Base-by-base conservation (phyloP, 345 rosid species). In the Raphanus raphanistrum region DNA sequence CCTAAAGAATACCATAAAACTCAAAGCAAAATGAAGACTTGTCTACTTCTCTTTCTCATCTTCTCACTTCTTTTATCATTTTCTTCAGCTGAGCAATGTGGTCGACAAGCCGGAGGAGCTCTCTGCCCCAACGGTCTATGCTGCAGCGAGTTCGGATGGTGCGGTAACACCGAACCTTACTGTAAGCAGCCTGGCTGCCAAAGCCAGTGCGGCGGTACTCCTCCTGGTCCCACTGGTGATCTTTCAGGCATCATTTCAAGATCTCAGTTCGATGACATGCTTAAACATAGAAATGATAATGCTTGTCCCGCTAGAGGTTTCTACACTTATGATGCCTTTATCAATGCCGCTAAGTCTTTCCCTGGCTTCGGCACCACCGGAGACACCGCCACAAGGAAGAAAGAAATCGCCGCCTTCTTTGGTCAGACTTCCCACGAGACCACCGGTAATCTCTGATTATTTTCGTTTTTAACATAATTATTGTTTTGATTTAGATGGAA, bases 391-490 rank as follows among this genome's bases (percentile, higher is more conserved):
- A 58, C 86, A 0, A 79, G 87, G 31, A 85, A 85, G 62, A 80
- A 86, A n/a, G 92, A 89, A 66, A 48, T 88, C 10, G 92, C 88
- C 4, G 94, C 94, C 38, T 89, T 89, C 78, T 81, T 89, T 41
- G 92, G 85, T 66, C 94, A 89, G 64, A 89, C 90, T 21, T 89
- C 92, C 10, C 94, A 88, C 41, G 89, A 89, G 82, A 89, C 94
- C 17, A 87, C 89, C 73, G 91, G 93, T 68, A 48, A 64, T 63
- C 26, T 15, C 13, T 33, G 17, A 6, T 61, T 61, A 15, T 32
- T 17, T 33, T 16, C 2, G 4, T 61, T 13, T 29, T 0, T 3
- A 21, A 33, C 17, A 63, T 11, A 55, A 32, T 5, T 12, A 27
- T 61, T 10, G 5, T 0, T 60, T 17, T 17, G 21, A 55, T 52